Evolutionary conservation across 768 basidiomycete genomes (phyloP).

Genomic region (Xerocomellus intermedius): DNA sequence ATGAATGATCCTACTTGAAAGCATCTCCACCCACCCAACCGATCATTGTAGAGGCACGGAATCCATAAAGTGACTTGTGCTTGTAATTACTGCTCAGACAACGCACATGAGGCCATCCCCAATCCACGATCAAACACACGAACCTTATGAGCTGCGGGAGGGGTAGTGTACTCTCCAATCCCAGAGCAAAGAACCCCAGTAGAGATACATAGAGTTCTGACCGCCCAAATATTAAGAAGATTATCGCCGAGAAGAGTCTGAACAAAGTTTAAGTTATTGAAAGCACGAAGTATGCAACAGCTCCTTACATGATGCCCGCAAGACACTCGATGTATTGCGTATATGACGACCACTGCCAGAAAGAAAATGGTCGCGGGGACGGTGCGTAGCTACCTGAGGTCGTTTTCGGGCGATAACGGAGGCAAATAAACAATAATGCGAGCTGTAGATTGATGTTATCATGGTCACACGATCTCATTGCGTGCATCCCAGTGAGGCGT

Average conservation of each 20-base stretch:
- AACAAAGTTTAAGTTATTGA: constrained; percentile 3
- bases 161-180: constrained; percentile 83
- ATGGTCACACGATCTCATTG: constrained; percentile 20
- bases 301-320: constrained; percentile 65
- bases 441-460: constrained; percentile 45
- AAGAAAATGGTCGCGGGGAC: constrained; percentile 66
- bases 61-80: constrained; percentile 78
- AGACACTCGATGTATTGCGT: constrained; percentile 81
- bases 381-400: constrained; percentile 58
- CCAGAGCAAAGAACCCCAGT: constrained; percentile 76
- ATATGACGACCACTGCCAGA: constrained; percentile 86
- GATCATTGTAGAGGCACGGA: constrained; percentile 75
- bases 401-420: constrained; percentile 59
- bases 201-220: constrained; percentile 56
- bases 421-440: constrained; percentile 78
- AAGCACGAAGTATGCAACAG: constrained; percentile 1
- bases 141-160: constrained; percentile 82
- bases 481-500: constrained; percentile 17
- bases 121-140: constrained; percentile 11
- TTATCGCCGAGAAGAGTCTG: constrained; percentile 66
- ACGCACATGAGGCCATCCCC: constrained; percentile 18
- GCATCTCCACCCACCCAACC: constrained; percentile 85
- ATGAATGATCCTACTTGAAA: constrained; percentile 62
- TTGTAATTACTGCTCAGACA: constrained; percentile 62
- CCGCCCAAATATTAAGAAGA: constrained; percentile 71